Conservation (phyloP, 2,329 filamentous ascomycete species). For the Ilyonectria mors-panacis region DNA sequence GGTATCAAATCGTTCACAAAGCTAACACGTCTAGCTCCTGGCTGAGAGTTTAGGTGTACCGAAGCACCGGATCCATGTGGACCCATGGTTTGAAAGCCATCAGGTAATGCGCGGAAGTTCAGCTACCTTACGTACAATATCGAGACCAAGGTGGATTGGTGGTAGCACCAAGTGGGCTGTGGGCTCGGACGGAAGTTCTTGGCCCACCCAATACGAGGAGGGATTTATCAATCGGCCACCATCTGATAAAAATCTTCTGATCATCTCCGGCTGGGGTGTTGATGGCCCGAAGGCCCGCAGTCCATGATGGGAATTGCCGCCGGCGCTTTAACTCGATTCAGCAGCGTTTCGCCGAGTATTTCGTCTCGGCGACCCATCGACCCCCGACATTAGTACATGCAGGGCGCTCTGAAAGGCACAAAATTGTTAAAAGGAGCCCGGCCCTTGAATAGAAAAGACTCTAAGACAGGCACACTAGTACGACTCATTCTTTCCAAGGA, state of each 20-base stretch:
- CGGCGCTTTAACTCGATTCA: slow-evolving; percentile 17
- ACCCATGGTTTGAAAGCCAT: background rate
- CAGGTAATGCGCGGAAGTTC: background rate
- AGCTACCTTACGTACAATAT: background rate
- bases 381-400: background rate
- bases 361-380: background rate
- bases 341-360: background rate
- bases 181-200: background rate
- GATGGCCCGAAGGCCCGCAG: slow-evolving; percentile 7
- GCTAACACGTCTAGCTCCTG: background rate
- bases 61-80: background rate
- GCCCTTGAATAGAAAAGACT: background rate
- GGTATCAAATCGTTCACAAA: background rate
- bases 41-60: background rate
- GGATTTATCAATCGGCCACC: slow-evolving; percentile 25
- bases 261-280: slow-evolving; percentile 23
- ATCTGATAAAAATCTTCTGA: slow-evolving; percentile 27
- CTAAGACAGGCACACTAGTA: background rate
- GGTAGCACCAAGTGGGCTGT: background rate
- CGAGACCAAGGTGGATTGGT: background rate
- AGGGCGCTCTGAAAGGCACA: background rate
- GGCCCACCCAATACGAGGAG: slow-evolving; percentile 18
- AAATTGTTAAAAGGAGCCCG: background rate
- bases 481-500: background rate
- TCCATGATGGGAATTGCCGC: slow-evolving; percentile 22